These are phyloP conservation scores for Ensete ventricosum DNA, from an alignment of 176 grass and related monocot species.

Conservation along the genomic window DNA sequence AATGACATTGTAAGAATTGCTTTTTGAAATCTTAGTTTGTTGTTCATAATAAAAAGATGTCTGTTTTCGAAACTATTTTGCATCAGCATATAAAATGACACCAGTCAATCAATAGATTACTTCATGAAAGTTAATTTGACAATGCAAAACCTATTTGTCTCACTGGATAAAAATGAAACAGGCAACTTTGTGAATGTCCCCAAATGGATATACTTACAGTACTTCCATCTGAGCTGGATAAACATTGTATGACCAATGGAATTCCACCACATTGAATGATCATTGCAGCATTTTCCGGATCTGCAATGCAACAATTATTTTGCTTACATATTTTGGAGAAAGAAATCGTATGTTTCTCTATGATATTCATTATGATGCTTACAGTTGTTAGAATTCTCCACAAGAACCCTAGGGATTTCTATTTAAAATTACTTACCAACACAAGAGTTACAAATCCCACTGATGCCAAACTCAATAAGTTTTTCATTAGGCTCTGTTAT, in stretches of 20 bases:
- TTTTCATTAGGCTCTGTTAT: conserved; percentile 91
- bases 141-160: not conserved
- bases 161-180: not conserved
- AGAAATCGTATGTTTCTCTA: conserved; percentile 5
- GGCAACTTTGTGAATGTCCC: not conserved
- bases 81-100: not conserved
- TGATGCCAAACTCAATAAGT: conserved; percentile 66
- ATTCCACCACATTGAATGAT: conserved; percentile 64
- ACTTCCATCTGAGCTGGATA: conserved; percentile 79
- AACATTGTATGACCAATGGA: conserved; percentile 74
- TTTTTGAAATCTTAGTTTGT: no score
- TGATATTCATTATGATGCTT: not conserved
- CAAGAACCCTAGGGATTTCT: not conserved
- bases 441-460: conserved; percentile 78
- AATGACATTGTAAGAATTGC: not conserved
- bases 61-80: no score
- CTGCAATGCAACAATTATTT: conserved; percentile 28
- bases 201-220: conserved; percentile 49
- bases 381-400: not conserved
- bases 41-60: no score
- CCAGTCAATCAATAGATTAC: not conserved
- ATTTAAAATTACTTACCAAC: conserved; percentile 34
- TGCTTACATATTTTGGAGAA: not conserved
- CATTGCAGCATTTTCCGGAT: conserved; percentile 67
- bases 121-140: not conserved